Evolutionary conservation across 2,329 filamentous ascomycete species (phyloP).

Genomic region (Verticillium tricorpus): DNA sequence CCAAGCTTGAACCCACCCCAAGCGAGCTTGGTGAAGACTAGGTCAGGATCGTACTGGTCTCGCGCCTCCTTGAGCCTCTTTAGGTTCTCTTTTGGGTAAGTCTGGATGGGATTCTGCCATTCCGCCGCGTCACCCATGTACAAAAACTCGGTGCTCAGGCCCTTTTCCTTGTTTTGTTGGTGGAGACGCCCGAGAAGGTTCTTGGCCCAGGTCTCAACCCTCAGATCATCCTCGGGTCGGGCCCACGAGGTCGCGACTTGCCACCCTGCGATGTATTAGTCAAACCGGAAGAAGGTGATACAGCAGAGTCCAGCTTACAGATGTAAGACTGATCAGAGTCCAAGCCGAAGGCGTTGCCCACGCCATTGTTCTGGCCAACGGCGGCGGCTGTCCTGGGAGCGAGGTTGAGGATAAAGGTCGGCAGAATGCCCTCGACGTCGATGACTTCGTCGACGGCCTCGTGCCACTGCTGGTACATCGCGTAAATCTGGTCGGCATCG

Average conservation of each 20-base stretch:
- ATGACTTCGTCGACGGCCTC: constrained; percentile 23
- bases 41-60: constrained; percentile 24
- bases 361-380: constrained; percentile 26
- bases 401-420: constrained; percentile 30
- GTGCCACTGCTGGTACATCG: constrained; percentile 30
- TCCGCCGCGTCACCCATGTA: constrained; percentile 32
- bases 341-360: constrained; percentile 34
- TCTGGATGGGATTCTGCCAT: constrained; percentile 28
- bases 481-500: constrained; percentile 22
- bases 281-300: background rate
- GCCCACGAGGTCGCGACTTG: constrained; percentile 33
- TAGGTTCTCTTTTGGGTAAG: constrained; percentile 27
- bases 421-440: constrained; percentile 30
- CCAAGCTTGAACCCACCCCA: constrained; percentile 29
- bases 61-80: constrained; percentile 23
- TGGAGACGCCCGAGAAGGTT: constrained; percentile 24
- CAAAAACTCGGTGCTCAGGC: constrained; percentile 26
- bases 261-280: constrained; percentile 22
- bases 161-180: constrained; percentile 21
- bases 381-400: constrained; percentile 19
- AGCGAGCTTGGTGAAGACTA: constrained; percentile 24
- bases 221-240: constrained; percentile 26
- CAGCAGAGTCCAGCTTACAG: constrained; percentile 15
- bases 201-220: constrained; percentile 26
- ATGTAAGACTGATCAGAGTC: constrained; percentile 22